A percentile compares a stretch with the other conserved stretches of the same genome.
These are phyloP conservation scores for Alternaria gaisen DNA, from an alignment of 2,329 filamentous ascomycete species.

Conservation along the genomic window DNA sequence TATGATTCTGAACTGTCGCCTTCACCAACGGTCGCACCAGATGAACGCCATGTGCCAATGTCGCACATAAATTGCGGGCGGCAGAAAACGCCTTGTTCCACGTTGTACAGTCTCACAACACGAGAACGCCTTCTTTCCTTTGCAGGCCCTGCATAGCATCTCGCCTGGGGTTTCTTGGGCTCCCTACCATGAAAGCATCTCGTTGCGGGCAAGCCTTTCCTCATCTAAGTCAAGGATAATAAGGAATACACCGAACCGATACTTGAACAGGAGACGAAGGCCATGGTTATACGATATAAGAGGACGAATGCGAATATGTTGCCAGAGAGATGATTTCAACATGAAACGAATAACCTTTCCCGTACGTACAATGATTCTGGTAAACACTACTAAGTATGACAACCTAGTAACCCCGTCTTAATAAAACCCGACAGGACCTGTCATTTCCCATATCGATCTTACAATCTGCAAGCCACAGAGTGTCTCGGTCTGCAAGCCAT, in stretches of 20 bases:
- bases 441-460: neutral
- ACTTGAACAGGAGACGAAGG: too few species aligned
- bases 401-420: neutral
- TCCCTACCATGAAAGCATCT: too few species aligned
- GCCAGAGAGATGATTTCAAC: too few species aligned
- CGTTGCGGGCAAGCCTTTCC: too few species aligned
- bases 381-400: too few species aligned
- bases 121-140: slow-evolving; percentile 2
- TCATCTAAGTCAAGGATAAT: too few species aligned
- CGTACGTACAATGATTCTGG: too few species aligned
- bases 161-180: neutral
- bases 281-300: too few species aligned
- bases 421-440: neutral
- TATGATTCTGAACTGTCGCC: too few species aligned
- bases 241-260: too few species aligned
- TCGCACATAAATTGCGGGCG: slow-evolving; percentile 12
- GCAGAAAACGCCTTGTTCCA: slow-evolving; percentile 10
- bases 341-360: too few species aligned
- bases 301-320: too few species aligned
- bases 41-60: slow-evolving; percentile 22
- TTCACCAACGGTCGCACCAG: slow-evolving; percentile 8
- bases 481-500: neutral
- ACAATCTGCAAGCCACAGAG: neutral
- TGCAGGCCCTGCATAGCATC: neutral
- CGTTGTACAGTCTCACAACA: slow-evolving; percentile 21